Base-by-base conservation (phyloP, 768 basidiomycete species). In the Boletus eberwhitei region DNA sequence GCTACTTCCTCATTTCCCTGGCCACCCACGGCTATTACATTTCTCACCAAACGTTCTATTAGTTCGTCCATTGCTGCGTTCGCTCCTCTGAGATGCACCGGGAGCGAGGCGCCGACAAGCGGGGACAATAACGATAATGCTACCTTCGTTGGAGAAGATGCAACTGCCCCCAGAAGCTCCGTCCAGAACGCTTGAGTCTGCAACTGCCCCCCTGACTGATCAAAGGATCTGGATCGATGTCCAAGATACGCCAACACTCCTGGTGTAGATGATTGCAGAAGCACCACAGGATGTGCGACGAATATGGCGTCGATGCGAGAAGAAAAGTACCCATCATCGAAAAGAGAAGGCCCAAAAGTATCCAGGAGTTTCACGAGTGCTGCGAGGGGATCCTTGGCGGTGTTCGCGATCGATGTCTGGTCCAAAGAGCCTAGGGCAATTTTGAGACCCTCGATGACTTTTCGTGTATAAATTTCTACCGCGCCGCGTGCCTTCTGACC, bases 231-330 rank as follows among this genome's bases (percentile, higher is more conserved):
- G 22, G 58, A 58, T 36, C 68, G 63, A 17, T 63, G 44, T 24
- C n/a, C 48, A 24, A 90, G 71, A 58, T 88, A 89, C 0, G 76
- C 70, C 3, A 81, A 67, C 5, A 87, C 66, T 0, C 86, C 69
- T 2, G 71, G 47, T 0, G 80, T 77, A 1, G 77, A 77, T 2
- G 68, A 56, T 5, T 54, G 63, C 50, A 85, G 60, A 17, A 86
- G 67, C 4, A 60, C 61, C 44, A 71, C 67, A 2, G 77, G 67
- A 51, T 82, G 68, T 14, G 67, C 51, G 4, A 60, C 50, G 17
- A 82, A 64, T 7, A 82, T 67, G 4, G 59, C 60, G 57, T 88
- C 85, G 12, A 82, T 63, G 35, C 68, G 67, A 64, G 73, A 58
- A 6, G 79, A 63, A 42, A 84, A 73, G 7, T 63, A 57, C 5